Base-by-base conservation (phyloP, 2,329 filamentous ascomycete species). In the Geosmithia putterillii region DNA sequence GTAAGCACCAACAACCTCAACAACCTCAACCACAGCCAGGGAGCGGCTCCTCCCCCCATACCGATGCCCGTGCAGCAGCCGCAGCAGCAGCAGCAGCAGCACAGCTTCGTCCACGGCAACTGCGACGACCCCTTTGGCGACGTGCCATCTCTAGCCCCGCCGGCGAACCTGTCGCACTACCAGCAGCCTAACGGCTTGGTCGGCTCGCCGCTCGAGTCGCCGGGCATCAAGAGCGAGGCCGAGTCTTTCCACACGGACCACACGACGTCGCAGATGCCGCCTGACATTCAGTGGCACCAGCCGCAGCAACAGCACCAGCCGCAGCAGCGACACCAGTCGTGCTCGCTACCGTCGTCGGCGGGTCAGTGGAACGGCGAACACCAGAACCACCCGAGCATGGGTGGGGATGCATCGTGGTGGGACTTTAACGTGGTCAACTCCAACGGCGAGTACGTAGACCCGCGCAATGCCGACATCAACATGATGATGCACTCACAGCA, bases 401-500 rank as follows among this genome's bases (percentile, higher is more conserved):
- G n/a, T n/a, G n/a, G 6, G 23, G 23, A 25, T 25, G 7, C 6
- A 6, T 25, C 23, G 54, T 43, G 51, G 54, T 46, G 44, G 44
- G 46, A 46, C 9, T 40, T 38, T 36, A 44, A 36, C 37, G 28
- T 41, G n/a, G 18, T 42, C 15, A 37, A 39, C 19, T 38, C 40
- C n/a, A 35, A 54, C 40, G 48, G 54, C 20, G 54, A 59, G 19
- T 52, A 51, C 18, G 52, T 56, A 37, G 54, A 60, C 23, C 59
- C 61, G 47, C 59, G 57, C 42, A 61, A 63, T 42, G 57, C 60
- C 17, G 57, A 56, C 23, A 52, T 64, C 40, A 65, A 67, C 48
- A 50, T 68, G 12, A 54, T 59, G 42, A 61, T 67, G 53, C 63
- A 67, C 44, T 55, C 54, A 14, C 63, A 66, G 37, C 64, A 66